Evolutionary conservation across 2,329 filamentous ascomycete species (phyloP), one percentile per base, ranked within the genome.

Genomic region (Achaetomium macrosporum): DNA sequence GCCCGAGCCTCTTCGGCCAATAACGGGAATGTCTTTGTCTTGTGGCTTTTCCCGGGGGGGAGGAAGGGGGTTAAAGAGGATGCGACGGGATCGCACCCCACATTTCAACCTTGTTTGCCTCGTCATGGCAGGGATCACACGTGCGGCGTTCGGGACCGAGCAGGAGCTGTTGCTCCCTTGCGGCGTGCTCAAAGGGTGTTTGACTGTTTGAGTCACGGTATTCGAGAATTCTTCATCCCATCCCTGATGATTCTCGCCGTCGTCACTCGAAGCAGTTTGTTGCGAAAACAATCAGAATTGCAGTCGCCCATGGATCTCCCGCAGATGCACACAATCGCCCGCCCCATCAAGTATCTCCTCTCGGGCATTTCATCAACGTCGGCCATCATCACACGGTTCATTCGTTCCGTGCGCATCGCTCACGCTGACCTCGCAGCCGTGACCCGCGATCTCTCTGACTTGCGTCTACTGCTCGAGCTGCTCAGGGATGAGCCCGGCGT

Each of bases 401-500:
- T 64, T 47, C 59, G 61, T 29, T 57, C 55, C 5, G 55, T 63
- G 31, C 59, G 60, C 35, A 50, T 53, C 25, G 54, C 62, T 12
- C 61, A 62, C 47, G 46, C 58, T 19, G 61, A 63, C 37, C 57
- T 64, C 10, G 51, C 56, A n/a, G 46, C 58, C 44, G 59, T 64
- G 30, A 61, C 59, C 13, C 59, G 60, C 25, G 61, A 63, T 33
- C 53, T 63, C 10, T 60, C 62, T 15, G 61, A 63, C 50, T 31
- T 64, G 42, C 59, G 60, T 4, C 54, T 64, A 13, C 17, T 62
- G 3, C 56, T 64, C 10, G 62, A 64, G 31, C 50, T 64, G 39
- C 43, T 63, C 30, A 56, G 50, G 25, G 59, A 62, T 40, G 61
- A 64, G 20, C 54, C 52, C 12, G 45, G 36, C 11, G 54, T 64